These are phyloP conservation scores for Pseudocercospora crystallina DNA, from an alignment of 2,329 filamentous ascomycete species.

Conservation along the genomic window DNA sequence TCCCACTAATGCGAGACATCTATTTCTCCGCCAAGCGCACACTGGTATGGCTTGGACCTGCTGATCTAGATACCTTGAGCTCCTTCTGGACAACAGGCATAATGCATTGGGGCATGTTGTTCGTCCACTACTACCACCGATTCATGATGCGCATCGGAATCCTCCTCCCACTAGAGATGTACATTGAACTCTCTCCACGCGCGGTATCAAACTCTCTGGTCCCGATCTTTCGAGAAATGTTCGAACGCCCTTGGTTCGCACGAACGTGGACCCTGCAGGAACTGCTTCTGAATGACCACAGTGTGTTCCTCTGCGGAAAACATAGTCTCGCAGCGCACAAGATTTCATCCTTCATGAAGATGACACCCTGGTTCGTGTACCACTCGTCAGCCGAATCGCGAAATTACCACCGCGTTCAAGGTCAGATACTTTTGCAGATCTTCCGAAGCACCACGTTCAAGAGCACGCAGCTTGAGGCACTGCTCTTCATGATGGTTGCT, in stretches of 20 bases:
- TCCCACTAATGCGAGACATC: conserved; percentile 1
- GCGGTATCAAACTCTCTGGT: no score
- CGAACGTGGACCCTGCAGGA: neutral
- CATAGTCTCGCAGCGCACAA: neutral
- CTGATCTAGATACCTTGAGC: neutral
- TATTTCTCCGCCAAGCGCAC: neutral
- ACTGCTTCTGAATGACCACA: neutral
- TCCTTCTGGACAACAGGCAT: neutral
- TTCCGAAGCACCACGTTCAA: no score
- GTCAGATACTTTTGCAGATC: neutral
- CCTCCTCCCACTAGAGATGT: no score
- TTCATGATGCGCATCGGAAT: no score
- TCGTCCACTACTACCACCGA: no score
- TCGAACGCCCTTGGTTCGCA: neutral
- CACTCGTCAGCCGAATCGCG: no score
- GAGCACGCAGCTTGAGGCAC: no score
- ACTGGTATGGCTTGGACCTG: neutral
- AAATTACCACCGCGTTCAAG: neutral
- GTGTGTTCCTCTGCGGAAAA: neutral
- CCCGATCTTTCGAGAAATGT: neutral
- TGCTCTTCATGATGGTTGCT: no score
- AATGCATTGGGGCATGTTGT: no score
- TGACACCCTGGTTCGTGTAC: no score
- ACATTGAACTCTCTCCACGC: no score
- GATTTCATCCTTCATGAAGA: neutral